Base-by-base conservation (phyloP, 2,329 filamentous ascomycete genomes). In the Cladophialophora yegresii region DNA sequence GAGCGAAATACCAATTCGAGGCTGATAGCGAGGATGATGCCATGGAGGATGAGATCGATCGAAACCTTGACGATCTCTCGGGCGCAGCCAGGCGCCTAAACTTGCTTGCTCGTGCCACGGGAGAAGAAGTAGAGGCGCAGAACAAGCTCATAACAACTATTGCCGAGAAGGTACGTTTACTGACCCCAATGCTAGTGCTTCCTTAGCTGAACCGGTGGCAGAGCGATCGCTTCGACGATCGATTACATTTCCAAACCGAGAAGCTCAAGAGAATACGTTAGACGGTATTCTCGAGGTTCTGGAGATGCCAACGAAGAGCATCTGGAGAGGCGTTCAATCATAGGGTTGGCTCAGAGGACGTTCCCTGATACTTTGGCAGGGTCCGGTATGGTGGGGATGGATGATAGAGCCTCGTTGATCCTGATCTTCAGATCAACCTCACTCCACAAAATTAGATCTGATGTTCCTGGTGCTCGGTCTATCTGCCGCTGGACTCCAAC, bases 71-170 rank as follows among this genome's bases (percentile, higher is more conserved):
- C 71, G 80, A 84, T 54, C 77, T 90, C 43, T 77, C 84, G 61
- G 82, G 83, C 62, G 85, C 85, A 62, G 89, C 90, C 10, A 83
- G 84, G 64, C 85, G 89, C 69, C 80, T 96, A 74, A 92, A 96
- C 72, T 80, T 83, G 68, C 81, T 95, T 23, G 90, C 90, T 16
- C 82, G 84, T 70, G 90, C 89, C 53, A 93, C 92, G 73, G 89
- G 88, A 54, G 81, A 84, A 54, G 91, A 95, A 75, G 83, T 95
- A 26, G 87, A 91, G 66, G 80, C 84, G 63, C 90, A 96, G 79
- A 96, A 96, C 77, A 84, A 84, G 72, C 84, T 88, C 72, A 89
- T 96, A 73, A 88, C 90, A 67, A 84, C 87, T 64, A 91, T 97
- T 73, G 90, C 85, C 69, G 81, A 81, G 70, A 96, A 96, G 89